Evolutionary conservation across 2,329 filamentous ascomycete species (phyloP).

Genomic region (Coniella lustricola): DNA sequence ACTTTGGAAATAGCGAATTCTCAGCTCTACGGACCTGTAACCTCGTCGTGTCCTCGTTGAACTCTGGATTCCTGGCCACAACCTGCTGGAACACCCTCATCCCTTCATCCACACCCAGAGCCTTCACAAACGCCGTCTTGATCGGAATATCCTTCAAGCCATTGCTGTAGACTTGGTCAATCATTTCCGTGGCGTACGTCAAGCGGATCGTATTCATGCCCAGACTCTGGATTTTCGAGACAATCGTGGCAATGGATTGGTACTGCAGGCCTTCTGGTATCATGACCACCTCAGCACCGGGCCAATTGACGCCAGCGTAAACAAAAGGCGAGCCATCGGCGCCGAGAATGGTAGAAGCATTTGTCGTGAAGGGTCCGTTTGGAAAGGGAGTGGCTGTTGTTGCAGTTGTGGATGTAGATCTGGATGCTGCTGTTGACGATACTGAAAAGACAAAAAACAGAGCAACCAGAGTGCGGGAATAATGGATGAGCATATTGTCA

Average conservation of each 20-base stretch:
- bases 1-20: too few relatives aligned
- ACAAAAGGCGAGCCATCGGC: conserved; percentile 35
- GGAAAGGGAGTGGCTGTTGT: conserved; percentile 27
- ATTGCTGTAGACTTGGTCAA: conserved; percentile 50
- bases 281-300: conserved; percentile 55
- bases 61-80: conserved; percentile 48
- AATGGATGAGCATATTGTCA: too few relatives aligned
- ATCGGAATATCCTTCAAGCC: conserved; percentile 40
- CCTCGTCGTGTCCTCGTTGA: conserved; percentile 47
- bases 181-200: conserved; percentile 57
- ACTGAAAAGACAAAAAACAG: background rate
- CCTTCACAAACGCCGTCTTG: conserved; percentile 36
- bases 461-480: background rate
- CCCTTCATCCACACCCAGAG: conserved; percentile 46
- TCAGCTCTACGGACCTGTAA: conserved; percentile 32
- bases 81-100: conserved; percentile 43
- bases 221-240: conserved; percentile 48
- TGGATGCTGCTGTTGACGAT: background rate
- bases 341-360: conserved; percentile 37
- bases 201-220: conserved; percentile 58
- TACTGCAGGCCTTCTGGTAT: conserved; percentile 59
- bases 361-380: conserved; percentile 34
- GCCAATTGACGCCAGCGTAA: conserved; percentile 55
- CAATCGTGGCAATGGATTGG: conserved; percentile 47
- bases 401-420: too few relatives aligned